Evolutionary conservation across 2,329 filamentous ascomycete genomes (phyloP).

Genomic region (Calonectria pauciramosa): DNA sequence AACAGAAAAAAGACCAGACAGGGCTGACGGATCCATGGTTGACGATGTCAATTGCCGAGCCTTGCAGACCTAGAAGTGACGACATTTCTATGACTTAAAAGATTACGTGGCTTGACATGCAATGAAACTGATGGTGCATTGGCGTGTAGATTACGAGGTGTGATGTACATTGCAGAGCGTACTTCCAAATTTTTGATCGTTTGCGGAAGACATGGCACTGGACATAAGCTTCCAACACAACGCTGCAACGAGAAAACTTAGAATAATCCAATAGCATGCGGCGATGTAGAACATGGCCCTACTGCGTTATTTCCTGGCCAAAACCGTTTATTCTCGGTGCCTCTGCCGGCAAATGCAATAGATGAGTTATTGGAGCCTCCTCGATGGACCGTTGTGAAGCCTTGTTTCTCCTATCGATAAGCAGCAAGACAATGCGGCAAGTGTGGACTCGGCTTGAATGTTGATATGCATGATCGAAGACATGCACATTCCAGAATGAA

Average conservation of each 20-base stretch:
- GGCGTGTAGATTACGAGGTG: background rate
- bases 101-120: background rate
- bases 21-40: slow-evolving; percentile 11
- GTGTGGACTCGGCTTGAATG: background rate
- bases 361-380: background rate
- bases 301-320: background rate
- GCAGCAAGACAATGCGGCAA: background rate
- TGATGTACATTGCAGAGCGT: background rate
- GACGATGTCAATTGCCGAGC: background rate
- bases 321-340: background rate
- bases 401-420: background rate
- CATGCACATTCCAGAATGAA: background rate
- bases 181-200: background rate
- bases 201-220: background rate
- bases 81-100: background rate
- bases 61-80: background rate
- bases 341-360: background rate
- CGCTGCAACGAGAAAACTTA: background rate
- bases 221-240: background rate
- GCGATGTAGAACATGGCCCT: background rate
- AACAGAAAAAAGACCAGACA: background rate
- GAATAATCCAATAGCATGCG: background rate
- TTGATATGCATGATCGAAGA: background rate
- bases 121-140: background rate
- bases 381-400: background rate